Conservation (phyloP, 2,329 filamentous ascomycete species). For the Aspergillus sp. region DNA sequence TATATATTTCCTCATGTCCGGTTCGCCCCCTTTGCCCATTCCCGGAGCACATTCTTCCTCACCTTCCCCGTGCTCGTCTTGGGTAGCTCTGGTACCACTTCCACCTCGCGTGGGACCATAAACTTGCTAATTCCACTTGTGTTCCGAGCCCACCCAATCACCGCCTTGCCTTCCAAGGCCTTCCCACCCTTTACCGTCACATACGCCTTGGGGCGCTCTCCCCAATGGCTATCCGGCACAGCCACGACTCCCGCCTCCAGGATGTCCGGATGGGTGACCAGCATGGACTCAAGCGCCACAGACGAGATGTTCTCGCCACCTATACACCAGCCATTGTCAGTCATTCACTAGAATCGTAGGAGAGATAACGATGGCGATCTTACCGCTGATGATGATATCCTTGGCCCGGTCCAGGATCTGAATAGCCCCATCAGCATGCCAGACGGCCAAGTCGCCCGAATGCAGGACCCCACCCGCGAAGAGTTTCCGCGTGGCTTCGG, state of each 20-base stretch:
- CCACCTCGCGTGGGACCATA: slow-evolving; percentile 74
- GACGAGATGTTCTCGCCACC: slow-evolving; percentile 97
- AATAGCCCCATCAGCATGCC: slow-evolving; percentile 84
- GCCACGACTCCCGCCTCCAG: slow-evolving; percentile 90
- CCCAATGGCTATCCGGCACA: slow-evolving; percentile 86
- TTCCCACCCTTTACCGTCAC: slow-evolving; percentile 74
- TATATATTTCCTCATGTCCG: slow-evolving; percentile 8
- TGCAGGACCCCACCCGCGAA: slow-evolving; percentile 85
- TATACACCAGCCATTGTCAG: slow-evolving; percentile 29
- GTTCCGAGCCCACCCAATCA: slow-evolving; percentile 84
- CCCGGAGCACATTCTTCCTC: slow-evolving; percentile 86
- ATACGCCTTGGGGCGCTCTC: slow-evolving; percentile 92
- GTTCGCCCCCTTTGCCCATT: slow-evolving; percentile 66
- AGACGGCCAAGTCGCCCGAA: slow-evolving; percentile 88
- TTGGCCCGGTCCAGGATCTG: slow-evolving; percentile 94
- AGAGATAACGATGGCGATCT: slow-evolving; percentile 20
- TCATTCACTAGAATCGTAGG: neutral
- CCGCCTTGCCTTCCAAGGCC: slow-evolving; percentile 59
- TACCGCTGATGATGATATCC: slow-evolving; percentile 96
- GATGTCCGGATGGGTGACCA: slow-evolving; percentile 82
- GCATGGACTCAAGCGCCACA: slow-evolving; percentile 84
- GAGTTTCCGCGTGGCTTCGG: slow-evolving; percentile 78
- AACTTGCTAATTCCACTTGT: slow-evolving; percentile 81
- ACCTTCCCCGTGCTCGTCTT: slow-evolving; percentile 98
- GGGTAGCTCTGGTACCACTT: slow-evolving; percentile 81